Percentiles rank a stretch among this genome's conserved stretches.
Conservation (phyloP, 352 stramenopile genomes). For the Saprolegnia diclina region DNA sequence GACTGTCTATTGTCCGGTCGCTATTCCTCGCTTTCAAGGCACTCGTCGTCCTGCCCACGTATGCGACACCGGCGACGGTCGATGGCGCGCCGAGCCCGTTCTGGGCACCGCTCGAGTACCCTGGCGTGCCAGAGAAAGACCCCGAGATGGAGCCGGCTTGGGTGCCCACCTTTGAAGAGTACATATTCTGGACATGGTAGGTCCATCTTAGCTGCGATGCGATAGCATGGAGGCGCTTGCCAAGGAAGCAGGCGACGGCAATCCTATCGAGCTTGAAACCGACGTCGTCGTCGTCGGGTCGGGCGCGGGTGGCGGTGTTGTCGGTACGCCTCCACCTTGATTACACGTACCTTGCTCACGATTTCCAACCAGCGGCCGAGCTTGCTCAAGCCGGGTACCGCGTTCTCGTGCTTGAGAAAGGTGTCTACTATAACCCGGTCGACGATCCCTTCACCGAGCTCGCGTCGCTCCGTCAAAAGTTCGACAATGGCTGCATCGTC, state of each 20-base stretch:
- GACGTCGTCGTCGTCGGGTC: constrained; percentile 24
- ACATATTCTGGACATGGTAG: background rate
- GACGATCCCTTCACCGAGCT: constrained; percentile 27
- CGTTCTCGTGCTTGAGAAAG: constrained; percentile 34
- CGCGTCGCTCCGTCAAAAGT: constrained; percentile 27
- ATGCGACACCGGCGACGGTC: background rate
- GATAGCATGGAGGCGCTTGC: constrained; percentile 16
- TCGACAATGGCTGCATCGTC: constrained; percentile 27
- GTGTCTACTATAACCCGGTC: constrained; percentile 20
- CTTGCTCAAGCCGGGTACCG: constrained; percentile 30
- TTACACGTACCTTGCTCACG: background rate
- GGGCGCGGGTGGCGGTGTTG: constrained; percentile 17
- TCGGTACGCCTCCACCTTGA: constrained; percentile 5
- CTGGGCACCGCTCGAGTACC: constrained; percentile 20
- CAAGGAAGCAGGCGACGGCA: background rate
- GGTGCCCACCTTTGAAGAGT: constrained; percentile 25
- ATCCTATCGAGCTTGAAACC: constrained; percentile 18
- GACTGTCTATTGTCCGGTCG: constrained; percentile 10
- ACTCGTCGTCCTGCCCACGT: background rate
- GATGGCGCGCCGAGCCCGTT: constrained; percentile 12
- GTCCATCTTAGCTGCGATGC: background rate
- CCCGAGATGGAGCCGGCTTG: background rate
- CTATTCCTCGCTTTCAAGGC: constrained; percentile 19
- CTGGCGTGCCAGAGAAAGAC: background rate
- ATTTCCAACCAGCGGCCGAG: constrained; percentile 7